Base-by-base conservation (phyloP, 1,284 basidiomycete species). In the Cutaneotrichosporon dermatis region DNA sequence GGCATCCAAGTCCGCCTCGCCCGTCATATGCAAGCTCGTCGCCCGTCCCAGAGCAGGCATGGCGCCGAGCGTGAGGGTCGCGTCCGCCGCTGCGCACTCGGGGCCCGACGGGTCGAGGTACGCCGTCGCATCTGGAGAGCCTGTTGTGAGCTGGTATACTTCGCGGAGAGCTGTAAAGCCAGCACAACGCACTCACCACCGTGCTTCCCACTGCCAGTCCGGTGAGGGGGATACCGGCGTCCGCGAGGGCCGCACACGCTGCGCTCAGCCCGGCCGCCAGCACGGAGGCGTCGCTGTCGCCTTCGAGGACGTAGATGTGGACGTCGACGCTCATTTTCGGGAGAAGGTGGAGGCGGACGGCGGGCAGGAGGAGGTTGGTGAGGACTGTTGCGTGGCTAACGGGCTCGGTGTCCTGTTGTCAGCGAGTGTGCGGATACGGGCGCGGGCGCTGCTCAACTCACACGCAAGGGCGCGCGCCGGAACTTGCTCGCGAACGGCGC, bases 251-350 rank as follows among this genome's bases (percentile, higher is more conserved):
- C 1, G 90, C 86, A 67, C 89, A 92, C 0, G 93, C 92, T 9
- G 94, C 94, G 4, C 92, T 86, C 11, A 88, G 82, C 1, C 88
- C 91, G 4, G 90, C 85, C 0, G 89, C 85, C n/a, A 94, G 82
- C 64, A 91, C 90, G 33, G 86, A 85, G 70, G 92, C 88, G 13
- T 89, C 82, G 4, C 90, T 89, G 72, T 97, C 93, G 9, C 88
- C 87, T 78, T 99, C 93, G 40, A 99, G 86, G 16, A 99, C 83
- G 12, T 87, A 89, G 48, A 99, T 79, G 76, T 90, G 94, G 35
- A 98, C 81, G 78, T 99, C 96, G 67, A 99, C 86, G 7, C 88
- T 88, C 0, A 92, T 90, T 77, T 99, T 99, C 7, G 96, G 95
- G 4, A 97, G 82, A 3, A 92, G 82, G 67, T 97, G 92, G 15